Percentiles rank a stretch among this genome's conserved stretches.
phyloP scores from a whole-genome alignment of 257 asterid species.

The Salvia miltiorrhiza region DNA sequence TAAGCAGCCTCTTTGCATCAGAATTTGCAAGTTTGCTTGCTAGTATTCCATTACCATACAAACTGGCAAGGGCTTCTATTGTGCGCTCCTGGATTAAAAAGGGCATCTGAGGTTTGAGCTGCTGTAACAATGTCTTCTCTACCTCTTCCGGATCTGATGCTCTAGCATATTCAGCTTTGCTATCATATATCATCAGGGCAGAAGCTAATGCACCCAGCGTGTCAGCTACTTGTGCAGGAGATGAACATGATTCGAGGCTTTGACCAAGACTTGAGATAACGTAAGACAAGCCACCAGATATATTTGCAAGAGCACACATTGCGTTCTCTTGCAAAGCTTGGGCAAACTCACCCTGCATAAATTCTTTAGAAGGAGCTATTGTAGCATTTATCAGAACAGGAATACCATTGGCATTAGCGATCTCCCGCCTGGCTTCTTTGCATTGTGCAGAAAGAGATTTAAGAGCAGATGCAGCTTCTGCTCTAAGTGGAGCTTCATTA shows the following conservation, averaged over 20 bases:
- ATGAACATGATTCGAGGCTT: slow-evolving; percentile 91
- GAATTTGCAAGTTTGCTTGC: slow-evolving; percentile 79
- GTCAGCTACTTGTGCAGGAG: slow-evolving; percentile 96
- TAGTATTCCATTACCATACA: slow-evolving; percentile 77
- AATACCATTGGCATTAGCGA: slow-evolving; percentile 83
- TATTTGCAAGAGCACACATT: slow-evolving; percentile 98
- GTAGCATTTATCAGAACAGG: slow-evolving; percentile 94
- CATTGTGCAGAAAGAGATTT: slow-evolving; percentile 94
- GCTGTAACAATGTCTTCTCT: slow-evolving; percentile 76
- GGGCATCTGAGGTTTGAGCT: slow-evolving; percentile 62
- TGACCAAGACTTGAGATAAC: slow-evolving; percentile 98
- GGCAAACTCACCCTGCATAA: slow-evolving; percentile 98
- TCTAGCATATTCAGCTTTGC: slow-evolving; percentile 71
- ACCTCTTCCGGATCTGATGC: slow-evolving; percentile 90
- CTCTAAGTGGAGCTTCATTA: slow-evolving; percentile 92
- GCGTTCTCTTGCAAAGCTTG: slow-evolving; percentile 99
- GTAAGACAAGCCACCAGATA: slow-evolving; percentile 92
- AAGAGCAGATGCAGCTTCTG: slow-evolving; percentile 96
- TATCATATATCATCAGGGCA: slow-evolving; percentile 94
- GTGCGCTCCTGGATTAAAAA: slow-evolving; percentile 94
- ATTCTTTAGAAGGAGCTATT: slow-evolving; percentile 98
- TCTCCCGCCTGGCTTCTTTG: slow-evolving; percentile 84
- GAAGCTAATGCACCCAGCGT: slow-evolving; percentile 98
- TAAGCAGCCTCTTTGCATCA: slow-evolving; percentile 89
- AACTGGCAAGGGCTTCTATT: slow-evolving; percentile 96